Evolutionary conservation across 768 basidiomycete species (phyloP), one percentile per base, ranked within the genome.

Genomic region (Russula earlei): DNA sequence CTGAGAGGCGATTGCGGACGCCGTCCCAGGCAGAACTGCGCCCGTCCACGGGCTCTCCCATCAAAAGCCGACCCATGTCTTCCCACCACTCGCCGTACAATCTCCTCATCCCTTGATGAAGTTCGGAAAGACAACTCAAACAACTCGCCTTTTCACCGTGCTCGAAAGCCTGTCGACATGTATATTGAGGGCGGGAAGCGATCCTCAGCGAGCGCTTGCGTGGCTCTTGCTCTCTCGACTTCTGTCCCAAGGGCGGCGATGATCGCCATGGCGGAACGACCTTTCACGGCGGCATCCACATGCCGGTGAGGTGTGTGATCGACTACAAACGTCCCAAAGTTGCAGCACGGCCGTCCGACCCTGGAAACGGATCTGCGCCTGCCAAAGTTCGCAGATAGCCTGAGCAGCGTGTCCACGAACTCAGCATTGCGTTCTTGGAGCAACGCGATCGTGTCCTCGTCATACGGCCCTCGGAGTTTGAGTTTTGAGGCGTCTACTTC

Each of bases 61-160:
- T 53, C 47, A 58, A 46, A 27, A 54, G 27, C n/a, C 52, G 47
- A 7, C 57, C 57, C 42, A 45, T 38, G 27, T 60, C 59, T 31
- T 58, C 55, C 59, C 56, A 60, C 59, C 59, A 60, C 29, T 36
- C 14, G 22, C 46, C 22, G 6, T 60, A 60, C 40, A 52, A 20
- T 10, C 56, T 42, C 59, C 1, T 60, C 59, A 60, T 52, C 22
- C 36, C 59, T 15, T 22, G 59, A 24, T 58, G 56, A 17, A 60
- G 59, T 49, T 60, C 56, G 12, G 7, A 8, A 31, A 58, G 49
- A 34, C 59, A 60, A 31, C 12, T 34, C 38, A n/a, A 41, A 34
- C 59, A 60, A n/a, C 49, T 44, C 25, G 40, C 11, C 20, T 36
- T 42, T 2, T 43, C 45, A 3, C 25, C 19, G n/a, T 19, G 17